Evolutionary conservation across 2,329 filamentous ascomycete species (phyloP).

Genomic region (Ophioceras dolichostomum): DNA sequence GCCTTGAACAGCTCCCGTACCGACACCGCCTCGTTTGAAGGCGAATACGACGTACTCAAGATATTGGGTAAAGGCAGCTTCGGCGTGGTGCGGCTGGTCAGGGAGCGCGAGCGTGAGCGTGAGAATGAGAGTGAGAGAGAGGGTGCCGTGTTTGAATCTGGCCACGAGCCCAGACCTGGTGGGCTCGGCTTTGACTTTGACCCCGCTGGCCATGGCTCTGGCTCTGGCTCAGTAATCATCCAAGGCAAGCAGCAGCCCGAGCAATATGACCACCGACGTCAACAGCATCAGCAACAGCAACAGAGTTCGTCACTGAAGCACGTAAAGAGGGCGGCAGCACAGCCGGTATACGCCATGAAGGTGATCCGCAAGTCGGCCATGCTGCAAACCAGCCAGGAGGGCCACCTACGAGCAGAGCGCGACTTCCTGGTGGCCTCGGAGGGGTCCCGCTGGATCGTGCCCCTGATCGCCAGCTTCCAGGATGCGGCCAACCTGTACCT

Average conservation of each 20-base stretch:
- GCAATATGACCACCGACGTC: background rate
- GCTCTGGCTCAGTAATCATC: too few species aligned
- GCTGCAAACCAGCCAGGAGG: conserved; percentile 83
- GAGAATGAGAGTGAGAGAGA: too few species aligned
- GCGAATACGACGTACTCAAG: conserved; percentile 70
- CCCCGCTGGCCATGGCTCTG: too few species aligned
- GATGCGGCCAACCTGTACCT: conserved; percentile 76
- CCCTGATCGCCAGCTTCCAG: conserved; percentile 80
- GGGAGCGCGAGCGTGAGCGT: too few species aligned
- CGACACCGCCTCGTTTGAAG: conserved; percentile 23
- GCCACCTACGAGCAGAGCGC: conserved; percentile 78
- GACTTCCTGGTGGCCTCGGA: conserved; percentile 86
- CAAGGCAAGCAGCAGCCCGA: conserved; percentile 6
- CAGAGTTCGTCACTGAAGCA: background rate
- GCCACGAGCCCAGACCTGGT: too few species aligned
- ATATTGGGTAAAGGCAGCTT: conserved; percentile 90
- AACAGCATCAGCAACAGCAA: background rate
- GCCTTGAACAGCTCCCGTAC: conserved; percentile 17
- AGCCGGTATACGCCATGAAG: conserved; percentile 86
- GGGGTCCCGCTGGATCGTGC: conserved; percentile 80
- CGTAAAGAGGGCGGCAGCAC: conserved; percentile 12
- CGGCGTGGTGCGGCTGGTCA: conserved; percentile 78
- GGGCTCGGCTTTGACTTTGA: too few species aligned
- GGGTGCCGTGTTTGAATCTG: too few species aligned
- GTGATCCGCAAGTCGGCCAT: conserved; percentile 91